Conservation (phyloP, 805 yeast genomes). For the Yamadazyma tumulicola region DNA sequence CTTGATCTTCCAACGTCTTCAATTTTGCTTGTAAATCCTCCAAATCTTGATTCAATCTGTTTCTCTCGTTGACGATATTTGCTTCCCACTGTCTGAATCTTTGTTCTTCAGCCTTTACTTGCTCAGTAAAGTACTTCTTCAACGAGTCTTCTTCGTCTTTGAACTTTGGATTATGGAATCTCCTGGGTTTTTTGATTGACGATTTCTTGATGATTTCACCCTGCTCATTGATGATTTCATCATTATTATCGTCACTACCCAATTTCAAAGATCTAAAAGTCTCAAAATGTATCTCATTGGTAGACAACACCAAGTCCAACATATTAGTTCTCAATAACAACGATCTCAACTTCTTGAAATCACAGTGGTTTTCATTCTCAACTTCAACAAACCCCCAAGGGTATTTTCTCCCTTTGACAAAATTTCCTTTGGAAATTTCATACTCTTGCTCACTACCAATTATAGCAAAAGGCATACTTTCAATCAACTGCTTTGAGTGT, state of each 20-base stretch:
- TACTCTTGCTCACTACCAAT: conserved; percentile 73
- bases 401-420: conserved; percentile 75
- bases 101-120: conserved; percentile 92
- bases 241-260: conserved; percentile 37
- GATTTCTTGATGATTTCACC: conserved; percentile 29
- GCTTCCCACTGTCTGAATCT: conserved; percentile 99
- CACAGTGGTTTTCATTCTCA: conserved; percentile 82
- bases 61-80: conserved; percentile 91
- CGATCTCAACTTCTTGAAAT: conserved; percentile 76
- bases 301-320: conserved; percentile 75
- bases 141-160: conserved; percentile 94
- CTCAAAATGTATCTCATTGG: conserved; percentile 80
- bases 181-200: conserved; percentile 47
- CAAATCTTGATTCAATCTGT: conserved; percentile 87
- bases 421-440: conserved; percentile 59
- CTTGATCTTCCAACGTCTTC: conserved; percentile 72
- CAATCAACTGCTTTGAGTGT: conserved; percentile 76
- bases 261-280: conserved; percentile 71
- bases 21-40: conserved; percentile 82
- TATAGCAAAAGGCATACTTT: conserved; percentile 83
- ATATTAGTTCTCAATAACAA: conserved; percentile 77
- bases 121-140: conserved; percentile 93
- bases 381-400: conserved; percentile 92
- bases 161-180: conserved; percentile 78
- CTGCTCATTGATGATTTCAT: conserved; percentile 26